A percentile compares a stretch with the other conserved stretches of the same genome.
Conservation (phyloP, 345 rosid species). For the Brassica juncea region DNA sequence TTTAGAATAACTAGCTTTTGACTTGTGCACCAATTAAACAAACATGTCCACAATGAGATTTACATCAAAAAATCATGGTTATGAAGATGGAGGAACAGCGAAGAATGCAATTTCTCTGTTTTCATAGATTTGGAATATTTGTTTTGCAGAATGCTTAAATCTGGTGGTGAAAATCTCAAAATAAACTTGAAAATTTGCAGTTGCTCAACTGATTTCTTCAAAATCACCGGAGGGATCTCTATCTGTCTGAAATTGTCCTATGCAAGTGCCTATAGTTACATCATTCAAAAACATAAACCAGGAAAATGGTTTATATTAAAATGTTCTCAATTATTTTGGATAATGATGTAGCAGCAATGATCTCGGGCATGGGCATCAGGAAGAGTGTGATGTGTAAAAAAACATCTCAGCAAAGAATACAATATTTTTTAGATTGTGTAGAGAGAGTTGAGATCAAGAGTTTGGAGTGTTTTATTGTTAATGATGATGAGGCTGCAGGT, state of each 20-base stretch:
- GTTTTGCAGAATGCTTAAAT: constrained; percentile 54
- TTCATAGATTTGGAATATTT: constrained; percentile 66
- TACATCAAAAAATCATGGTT: not conserved
- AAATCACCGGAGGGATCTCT: constrained; percentile 56
- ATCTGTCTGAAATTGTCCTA: constrained; percentile 59
- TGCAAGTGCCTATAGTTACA: constrained; percentile 50
- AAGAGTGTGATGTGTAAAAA: not conserved
- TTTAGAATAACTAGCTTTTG: not conserved
- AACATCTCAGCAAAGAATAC: not conserved
- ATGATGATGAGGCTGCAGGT: not conserved
- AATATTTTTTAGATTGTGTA: not conserved
- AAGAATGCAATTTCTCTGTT: constrained; percentile 66
- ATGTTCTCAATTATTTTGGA: not conserved
- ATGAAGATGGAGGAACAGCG: constrained; percentile 36
- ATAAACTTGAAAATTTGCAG: constrained; percentile 41
- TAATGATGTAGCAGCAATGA: not conserved
- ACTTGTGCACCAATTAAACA: not conserved
- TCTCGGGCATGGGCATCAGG: not conserved
- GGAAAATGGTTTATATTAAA: not conserved
- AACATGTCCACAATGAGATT: constrained; percentile 13
- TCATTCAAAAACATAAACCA: constrained; percentile 1
- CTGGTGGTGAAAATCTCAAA: constrained; percentile 55
- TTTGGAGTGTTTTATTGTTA: not conserved
- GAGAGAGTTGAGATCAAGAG: not conserved
- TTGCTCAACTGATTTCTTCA: constrained; percentile 61